Evolutionary conservation across 768 basidiomycete species (phyloP).

Genomic region (Cystobasidium tubakii): DNA sequence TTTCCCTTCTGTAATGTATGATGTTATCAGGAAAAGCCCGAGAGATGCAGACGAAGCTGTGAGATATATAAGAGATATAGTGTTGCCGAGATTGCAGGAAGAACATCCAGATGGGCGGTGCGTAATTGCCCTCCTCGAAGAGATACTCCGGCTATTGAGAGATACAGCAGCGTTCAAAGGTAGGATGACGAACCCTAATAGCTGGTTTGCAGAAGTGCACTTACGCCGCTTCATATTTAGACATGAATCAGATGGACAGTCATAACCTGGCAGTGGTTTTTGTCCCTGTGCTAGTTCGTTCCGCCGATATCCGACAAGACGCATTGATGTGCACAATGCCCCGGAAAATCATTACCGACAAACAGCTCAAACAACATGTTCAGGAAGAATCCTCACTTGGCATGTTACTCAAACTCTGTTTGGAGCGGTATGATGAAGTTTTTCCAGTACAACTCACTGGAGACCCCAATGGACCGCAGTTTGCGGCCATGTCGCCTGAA

Average conservation of each 20-base stretch:
- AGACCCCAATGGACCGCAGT: too few species aligned
- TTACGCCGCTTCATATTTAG: constrained; percentile 17
- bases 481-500: too few species aligned
- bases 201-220: too few species aligned
- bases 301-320: constrained; percentile 28
- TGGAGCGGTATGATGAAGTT: not conserved
- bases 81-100: constrained; percentile 16
- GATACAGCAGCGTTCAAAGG: constrained; percentile 3
- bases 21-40: constrained; percentile 20
- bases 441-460: not conserved
- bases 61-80: constrained; percentile 2
- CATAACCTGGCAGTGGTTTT: constrained; percentile 39
- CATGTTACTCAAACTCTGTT: not conserved
- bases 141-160: constrained; percentile 14
- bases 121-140: constrained; percentile 1
- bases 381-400: not conserved
- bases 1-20: constrained; percentile 18
- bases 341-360: not conserved
- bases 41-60: not conserved
- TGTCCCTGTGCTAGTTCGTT: constrained; percentile 33
- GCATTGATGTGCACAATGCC: constrained; percentile 31
- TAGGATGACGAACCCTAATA: too few species aligned
- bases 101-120: constrained; percentile 20
- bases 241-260: constrained; percentile 36
- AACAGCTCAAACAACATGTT: not conserved